Percentiles rank a stretch among this genome's conserved stretches.
These are phyloP conservation scores for Aspergillus saccharolyticus DNA, from an alignment of 495 filamentous ascomycete species.

Conservation along the genomic window DNA sequence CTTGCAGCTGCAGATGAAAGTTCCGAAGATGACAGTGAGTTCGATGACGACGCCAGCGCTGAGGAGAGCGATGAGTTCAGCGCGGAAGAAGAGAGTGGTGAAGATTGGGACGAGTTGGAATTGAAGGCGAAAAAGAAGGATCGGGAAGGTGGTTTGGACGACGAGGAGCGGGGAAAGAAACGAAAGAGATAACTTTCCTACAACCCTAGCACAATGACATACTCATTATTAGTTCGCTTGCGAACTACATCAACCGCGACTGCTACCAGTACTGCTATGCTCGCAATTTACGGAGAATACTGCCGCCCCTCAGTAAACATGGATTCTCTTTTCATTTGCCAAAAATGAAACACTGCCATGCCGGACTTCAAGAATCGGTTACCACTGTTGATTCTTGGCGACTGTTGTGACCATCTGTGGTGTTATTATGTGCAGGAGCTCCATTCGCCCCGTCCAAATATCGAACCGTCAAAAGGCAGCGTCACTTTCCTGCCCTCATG, in stretches of 20 bases:
- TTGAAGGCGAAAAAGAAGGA: constrained; percentile 87
- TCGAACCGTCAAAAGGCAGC: neutral
- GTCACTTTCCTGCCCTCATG: constrained; percentile 39
- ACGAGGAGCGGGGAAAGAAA: constrained; percentile 62
- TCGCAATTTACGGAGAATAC: too few species aligned
- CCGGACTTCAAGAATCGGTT: too few species aligned
- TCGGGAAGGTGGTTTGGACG: constrained; percentile 64
- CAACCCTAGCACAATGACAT: constrained; percentile 3
- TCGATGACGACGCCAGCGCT: constrained; percentile 83
- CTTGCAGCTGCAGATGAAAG: constrained; percentile 73
- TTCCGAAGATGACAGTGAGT: constrained; percentile 84
- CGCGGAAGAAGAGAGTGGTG: constrained; percentile 75
- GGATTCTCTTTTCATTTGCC: too few species aligned
- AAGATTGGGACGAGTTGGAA: constrained; percentile 91
- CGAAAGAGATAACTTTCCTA: constrained; percentile 40
- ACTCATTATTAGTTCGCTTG: too few species aligned
- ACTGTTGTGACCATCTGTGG: too few species aligned
- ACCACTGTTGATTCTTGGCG: too few species aligned
- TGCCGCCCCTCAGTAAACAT: too few species aligned
- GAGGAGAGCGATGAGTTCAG: constrained; percentile 70
- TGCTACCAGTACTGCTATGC: too few species aligned
- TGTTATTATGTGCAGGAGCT: too few species aligned
- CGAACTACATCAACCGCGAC: neutral
- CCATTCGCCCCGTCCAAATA: too few species aligned
- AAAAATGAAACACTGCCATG: too few species aligned